Evolutionary conservation across 139 green algal species (phyloP), one percentile per base, ranked within the genome.

Genomic region (Coccomyxa sp.): DNA sequence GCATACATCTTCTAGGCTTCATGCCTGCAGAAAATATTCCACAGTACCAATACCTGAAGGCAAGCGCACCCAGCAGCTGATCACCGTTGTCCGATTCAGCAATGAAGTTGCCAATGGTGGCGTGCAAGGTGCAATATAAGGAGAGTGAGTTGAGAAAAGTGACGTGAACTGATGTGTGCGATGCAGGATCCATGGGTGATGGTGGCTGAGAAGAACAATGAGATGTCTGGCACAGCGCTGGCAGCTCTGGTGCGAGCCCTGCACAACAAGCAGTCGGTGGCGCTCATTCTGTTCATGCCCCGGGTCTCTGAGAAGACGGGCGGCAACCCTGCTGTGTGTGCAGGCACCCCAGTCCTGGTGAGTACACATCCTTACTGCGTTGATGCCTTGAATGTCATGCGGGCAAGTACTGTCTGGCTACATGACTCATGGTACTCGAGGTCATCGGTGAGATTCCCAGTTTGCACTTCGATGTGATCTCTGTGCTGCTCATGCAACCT

Each of bases 161-260:
- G 54, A 22, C 54, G 54, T 68, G 16, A 22, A 68, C 54, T 33
- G 22, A 24, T 29, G 27, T 73, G 35, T 7, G 33, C n/a, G 37
- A 8, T 50, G 71, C 54, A 82, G 78, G 78, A 82, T 37, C 54
- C 37, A 8, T 82, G 78, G 78, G n/a, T 82, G 50, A 35, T 82
- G 29, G 78, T 50, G 0, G 50, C 78, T 27, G 36, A 82, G 4
- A 82, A 82, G 36, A 50, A 50, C 0, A 72, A 78, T 29, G 54
- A 76, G 24, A 38, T 33, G 27, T 34, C 71, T 6, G 39, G 54
- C 8, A 22, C 73, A 29, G 71, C 70, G 7, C 68, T 82, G 71
- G 73, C 78, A 68, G 78, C 78, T 1, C 40, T 82, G 24, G 70
- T 70, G 12, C 37, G 41, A 4, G 78, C 78, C 12, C 55, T 82